phyloP scores from a whole-genome alignment of 192 early-diverging fungal species.

The Backusella sp. region DNA sequence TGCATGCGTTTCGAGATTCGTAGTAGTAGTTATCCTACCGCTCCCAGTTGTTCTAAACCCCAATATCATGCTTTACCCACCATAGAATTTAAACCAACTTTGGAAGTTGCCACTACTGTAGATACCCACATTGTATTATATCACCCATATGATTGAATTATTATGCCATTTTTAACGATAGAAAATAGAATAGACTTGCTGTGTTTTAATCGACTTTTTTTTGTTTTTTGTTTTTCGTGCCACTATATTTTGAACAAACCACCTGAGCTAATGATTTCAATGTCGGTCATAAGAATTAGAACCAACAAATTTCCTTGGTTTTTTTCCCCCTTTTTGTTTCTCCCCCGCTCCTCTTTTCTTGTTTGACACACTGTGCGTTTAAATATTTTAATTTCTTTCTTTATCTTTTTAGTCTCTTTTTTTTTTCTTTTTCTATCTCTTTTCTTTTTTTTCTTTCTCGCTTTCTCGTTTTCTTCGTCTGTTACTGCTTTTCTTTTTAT shows the following conservation, averaged over 20 bases:
- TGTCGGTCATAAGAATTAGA: neutral
- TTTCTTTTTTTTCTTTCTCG: neutral
- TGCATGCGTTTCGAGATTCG: neutral
- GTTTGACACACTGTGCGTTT: constrained; percentile 4
- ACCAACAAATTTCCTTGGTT: constrained; percentile 6
- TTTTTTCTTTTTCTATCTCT: neutral
- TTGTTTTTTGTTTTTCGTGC: neutral
- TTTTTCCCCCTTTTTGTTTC: neutral
- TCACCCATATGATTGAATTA: neutral
- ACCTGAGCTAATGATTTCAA: too few relatives aligned
- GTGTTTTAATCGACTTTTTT: neutral
- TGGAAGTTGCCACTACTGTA: neutral
- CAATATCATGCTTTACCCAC: neutral
- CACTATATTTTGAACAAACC: too few relatives aligned
- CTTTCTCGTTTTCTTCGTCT: neutral
- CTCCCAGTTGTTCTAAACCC: neutral
- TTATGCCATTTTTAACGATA: neutral
- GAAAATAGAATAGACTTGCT: neutral
- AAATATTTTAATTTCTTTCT: constrained; percentile 11
- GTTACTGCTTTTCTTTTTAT: neutral
- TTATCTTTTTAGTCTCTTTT: constrained; percentile 1
- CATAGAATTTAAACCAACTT: constrained; percentile 3
- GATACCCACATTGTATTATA: constrained; percentile 2
- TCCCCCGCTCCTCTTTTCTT: neutral
- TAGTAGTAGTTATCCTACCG: neutral